Percentiles rank a stretch among this genome's conserved stretches.
Conservation (phyloP, 2,329 filamentous ascomycete species). For the Aotearoamyces nothofagi region DNA sequence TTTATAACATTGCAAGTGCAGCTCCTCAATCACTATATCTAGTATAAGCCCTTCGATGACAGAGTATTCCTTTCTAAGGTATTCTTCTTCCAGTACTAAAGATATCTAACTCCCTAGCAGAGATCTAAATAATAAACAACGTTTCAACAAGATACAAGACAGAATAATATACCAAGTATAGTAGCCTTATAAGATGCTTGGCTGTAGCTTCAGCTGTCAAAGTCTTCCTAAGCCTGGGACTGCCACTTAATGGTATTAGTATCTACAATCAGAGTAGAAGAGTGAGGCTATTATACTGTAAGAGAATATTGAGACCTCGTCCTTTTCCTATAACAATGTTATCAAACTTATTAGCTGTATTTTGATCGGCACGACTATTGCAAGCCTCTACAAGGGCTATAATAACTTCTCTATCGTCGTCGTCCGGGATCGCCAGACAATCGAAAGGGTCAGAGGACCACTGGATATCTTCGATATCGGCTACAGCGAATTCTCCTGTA, state of each 20-base stretch:
- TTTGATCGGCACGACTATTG: neutral
- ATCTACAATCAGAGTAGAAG: neutral
- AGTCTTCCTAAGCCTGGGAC: neutral
- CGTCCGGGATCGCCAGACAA: slow-evolving; percentile 1
- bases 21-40: no score
- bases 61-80: no score
- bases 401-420: neutral
- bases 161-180: neutral
- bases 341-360: neutral
- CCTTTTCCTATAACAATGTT: slow-evolving; percentile 1
- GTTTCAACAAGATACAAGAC: neutral
- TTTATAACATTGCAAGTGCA: no score
- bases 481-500: no score
- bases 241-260: slow-evolving; percentile 1
- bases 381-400: slow-evolving; percentile 1
- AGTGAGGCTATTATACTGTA: neutral
- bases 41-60: no score
- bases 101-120: no score
- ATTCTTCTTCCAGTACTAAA: no score
- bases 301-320: slow-evolving; percentile 1
- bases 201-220: slow-evolving; percentile 1
- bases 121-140: neutral
- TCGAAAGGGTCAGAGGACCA: neutral
- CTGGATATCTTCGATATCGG: no score
- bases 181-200: neutral